Base-by-base conservation (phyloP, 2,329 filamentous ascomycete genomes). In the Fusarium sp. region DNA sequence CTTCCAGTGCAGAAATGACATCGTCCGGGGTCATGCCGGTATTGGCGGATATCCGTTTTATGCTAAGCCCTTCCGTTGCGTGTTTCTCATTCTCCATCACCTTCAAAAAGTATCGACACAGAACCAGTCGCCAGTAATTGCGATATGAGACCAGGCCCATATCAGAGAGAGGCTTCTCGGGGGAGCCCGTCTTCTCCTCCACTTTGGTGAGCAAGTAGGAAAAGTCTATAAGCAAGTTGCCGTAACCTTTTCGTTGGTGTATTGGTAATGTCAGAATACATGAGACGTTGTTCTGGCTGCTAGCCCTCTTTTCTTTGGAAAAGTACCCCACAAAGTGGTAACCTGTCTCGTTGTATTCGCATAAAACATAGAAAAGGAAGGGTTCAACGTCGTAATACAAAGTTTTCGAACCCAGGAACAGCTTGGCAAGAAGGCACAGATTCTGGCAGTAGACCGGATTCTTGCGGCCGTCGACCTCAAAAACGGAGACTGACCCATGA, bases 311-410 rank as follows among this genome's bases (percentile, higher is more conserved):
- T 84, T 99, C 96, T 82, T 99, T 99, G 57, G 96, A 98, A 79
- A 99, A 99, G 81, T 99, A 99, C n/a, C 96, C 96, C 33, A 98
- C 96, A 76, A 99, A 96, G 81, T 98, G 96, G 80, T 96, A 98
- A 24, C 96, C 96, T 24, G 92, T 90, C 63, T 96, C 93, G 79
- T 98, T 94, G 77, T 95, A 96, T 78, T 98, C 96, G 74, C 95
- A 97, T 85, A 98, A 94, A 77, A 98, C 95, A 81, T 98, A 98
- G 85, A 98, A 98, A 12, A 98, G 84, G 81, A 98, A 98, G 0
- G 96, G 96, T 76, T 98, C 96, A 5, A 98, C 96, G 79, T 98
- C 96, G 83, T 98, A 98, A 85, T 98, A 98, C 8, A 98, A 88
- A 0, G 96, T 99, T 82, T 99, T 99, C 62, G 97, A 98, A 28